Evolutionary conservation across 139 green algal genomes (phyloP).

Genomic region (Chlamydomonas urium): DNA sequence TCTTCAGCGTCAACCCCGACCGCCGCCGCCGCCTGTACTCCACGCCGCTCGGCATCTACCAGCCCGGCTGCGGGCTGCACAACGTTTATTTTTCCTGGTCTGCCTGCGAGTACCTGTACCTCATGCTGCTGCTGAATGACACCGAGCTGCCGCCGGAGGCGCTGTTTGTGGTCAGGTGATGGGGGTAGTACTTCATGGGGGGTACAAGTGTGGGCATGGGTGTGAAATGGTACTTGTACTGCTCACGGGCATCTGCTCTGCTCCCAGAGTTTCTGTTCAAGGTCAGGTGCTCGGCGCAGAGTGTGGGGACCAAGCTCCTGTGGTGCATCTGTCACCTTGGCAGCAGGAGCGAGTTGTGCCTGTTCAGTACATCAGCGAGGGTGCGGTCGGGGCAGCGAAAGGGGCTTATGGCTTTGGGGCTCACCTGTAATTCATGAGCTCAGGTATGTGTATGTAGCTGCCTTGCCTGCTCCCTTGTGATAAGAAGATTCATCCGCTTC

Average conservation of each 20-base stretch:
- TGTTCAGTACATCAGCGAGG: too few species aligned
- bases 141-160: constrained; percentile 61
- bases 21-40: constrained; percentile 71
- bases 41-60: constrained; percentile 35
- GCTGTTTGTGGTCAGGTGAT: constrained; percentile 45
- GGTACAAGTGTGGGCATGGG: too few species aligned
- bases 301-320: too few species aligned
- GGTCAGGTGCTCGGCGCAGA: too few species aligned
- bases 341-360: too few species aligned
- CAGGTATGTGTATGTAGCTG: neutral
- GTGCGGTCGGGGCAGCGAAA: too few species aligned
- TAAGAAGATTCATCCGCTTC: too few species aligned
- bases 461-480: neutral
- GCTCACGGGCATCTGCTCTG: too few species aligned
- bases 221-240: too few species aligned
- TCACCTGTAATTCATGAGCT: neutral
- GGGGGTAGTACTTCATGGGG: too few species aligned
- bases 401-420: neutral
- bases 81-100: constrained; percentile 67
- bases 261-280: too few species aligned
- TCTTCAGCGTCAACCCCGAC: constrained; percentile 75
- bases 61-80: constrained; percentile 31
- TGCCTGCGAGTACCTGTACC: constrained; percentile 80
- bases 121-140: constrained; percentile 46
- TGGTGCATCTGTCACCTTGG: too few species aligned